A percentile compares a stretch with the other conserved stretches of the same genome.
Conservation (phyloP, 306 rosid species). For the Canavalia gladiata region DNA sequence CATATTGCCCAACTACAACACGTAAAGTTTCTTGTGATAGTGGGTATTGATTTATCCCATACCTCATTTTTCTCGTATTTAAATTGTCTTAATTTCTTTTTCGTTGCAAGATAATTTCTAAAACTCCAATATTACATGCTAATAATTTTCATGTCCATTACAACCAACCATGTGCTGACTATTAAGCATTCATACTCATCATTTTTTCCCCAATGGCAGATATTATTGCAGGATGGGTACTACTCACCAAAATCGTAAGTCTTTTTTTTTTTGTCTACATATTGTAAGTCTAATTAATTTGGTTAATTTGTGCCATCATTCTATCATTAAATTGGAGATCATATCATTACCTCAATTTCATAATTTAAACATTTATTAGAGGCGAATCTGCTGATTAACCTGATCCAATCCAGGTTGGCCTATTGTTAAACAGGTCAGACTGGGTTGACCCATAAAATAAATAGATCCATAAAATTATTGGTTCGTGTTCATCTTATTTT, state of each 20-base stretch:
- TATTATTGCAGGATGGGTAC: slow-evolving; percentile 87
- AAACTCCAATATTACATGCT: slow-evolving; percentile 9
- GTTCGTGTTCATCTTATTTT: too few relatives aligned
- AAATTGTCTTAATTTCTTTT: slow-evolving; percentile 41
- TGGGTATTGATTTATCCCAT: slow-evolving; percentile 75
- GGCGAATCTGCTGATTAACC: too few relatives aligned
- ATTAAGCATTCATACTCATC: slow-evolving; percentile 39
- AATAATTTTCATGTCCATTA: slow-evolving; percentile 22
- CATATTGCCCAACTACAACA: slow-evolving; percentile 77
- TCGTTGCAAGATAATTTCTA: slow-evolving; percentile 42
- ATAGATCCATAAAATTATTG: too few relatives aligned
- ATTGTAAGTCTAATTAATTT: slow-evolving; percentile 4
- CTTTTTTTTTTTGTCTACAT: not conserved
- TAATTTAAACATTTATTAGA: too few relatives aligned
- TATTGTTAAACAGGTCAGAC: too few relatives aligned
- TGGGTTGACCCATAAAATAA: too few relatives aligned
- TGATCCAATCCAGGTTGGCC: too few relatives aligned
- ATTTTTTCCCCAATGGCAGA: slow-evolving; percentile 60
- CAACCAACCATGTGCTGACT: slow-evolving; percentile 29
- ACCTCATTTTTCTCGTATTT: slow-evolving; percentile 34
- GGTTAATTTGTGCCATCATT: slow-evolving; percentile 11
- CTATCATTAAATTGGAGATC: not conserved
- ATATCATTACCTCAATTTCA: not conserved
- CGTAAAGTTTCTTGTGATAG: slow-evolving; percentile 63
- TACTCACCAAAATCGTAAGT: slow-evolving; percentile 70